Base-by-base conservation (phyloP, 176 grass and related monocot species). In the Carex cristatella region DNA sequence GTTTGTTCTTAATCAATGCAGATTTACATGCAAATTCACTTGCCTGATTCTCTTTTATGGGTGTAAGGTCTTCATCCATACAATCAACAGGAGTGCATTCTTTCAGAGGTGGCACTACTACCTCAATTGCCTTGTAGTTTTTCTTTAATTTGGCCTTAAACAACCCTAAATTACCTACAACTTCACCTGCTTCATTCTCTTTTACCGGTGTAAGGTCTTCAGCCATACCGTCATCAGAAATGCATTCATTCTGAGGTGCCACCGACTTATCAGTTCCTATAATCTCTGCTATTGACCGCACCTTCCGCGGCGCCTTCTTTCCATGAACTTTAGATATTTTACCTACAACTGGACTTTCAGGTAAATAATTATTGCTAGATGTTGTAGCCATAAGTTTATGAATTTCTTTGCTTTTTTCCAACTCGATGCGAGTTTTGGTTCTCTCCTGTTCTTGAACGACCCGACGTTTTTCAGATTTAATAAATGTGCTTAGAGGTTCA, bases 271-370 rank as follows among this genome's bases (percentile, higher is more conserved):
- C 38, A 73, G 11, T 49, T 3, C 48, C 82, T 75, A 94, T 87
- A 65, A 97, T 85, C 56, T 97, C 94, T 40, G 89, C 90, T 86
- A 97, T 82, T 58, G 85, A 65, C 14, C 91, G 86, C 4, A 84
- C 51, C 82, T 91, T 94, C 84, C 72, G 91, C 70, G 38, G 91
- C 70, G 38, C 71, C 48, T 87, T 97, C 88, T 81, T 91, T n/a
- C 37, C 73, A 54, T 60, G 63, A 64, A 86, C 19, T 86, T 91
- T 91, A 44, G 42, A 75, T 84, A 87, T 85, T 85, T 82, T 85
- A 79, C 15, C 59, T 13, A 57, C 81, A 81, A 31, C 54, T 46
- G 63, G 55, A 7, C 46, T 31, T 61, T 15, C 68, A 51, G 2
- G 49, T 65, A 87, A 85, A 38, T 86, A 49, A 23, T 30, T 87